These are phyloP conservation scores for Dendrobium officinale DNA, from an alignment of 106 monocot genomes.

Conservation along the genomic window DNA sequence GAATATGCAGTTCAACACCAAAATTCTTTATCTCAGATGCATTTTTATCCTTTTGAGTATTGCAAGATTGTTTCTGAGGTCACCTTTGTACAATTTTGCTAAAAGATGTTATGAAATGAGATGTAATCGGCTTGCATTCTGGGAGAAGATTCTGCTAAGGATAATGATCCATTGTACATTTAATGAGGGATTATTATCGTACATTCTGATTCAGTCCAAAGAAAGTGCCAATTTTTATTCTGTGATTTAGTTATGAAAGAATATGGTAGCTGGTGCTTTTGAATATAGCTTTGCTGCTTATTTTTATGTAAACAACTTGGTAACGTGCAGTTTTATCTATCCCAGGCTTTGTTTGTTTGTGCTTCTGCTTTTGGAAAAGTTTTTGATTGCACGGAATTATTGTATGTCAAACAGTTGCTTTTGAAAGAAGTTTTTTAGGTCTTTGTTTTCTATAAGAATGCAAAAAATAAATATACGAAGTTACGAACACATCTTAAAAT, in stretches of 20 bases:
- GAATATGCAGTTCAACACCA: constrained; percentile 8
- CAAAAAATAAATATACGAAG: neutral
- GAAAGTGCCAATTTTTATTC: neutral
- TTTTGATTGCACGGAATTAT: neutral
- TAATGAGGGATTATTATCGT: neutral
- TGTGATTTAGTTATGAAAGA: neutral
- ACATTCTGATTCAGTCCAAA: neutral
- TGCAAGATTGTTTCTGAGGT: neutral
- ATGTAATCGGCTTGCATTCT: constrained; percentile 2
- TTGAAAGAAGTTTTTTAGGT: neutral
- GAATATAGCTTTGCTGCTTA: neutral
- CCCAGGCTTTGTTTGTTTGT: neutral
- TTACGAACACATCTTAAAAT: neutral
- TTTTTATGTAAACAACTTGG: neutral
- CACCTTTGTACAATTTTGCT: neutral
- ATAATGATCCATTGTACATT: neutral
- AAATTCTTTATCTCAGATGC: neutral
- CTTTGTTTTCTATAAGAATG: neutral
- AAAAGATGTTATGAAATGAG: neutral
- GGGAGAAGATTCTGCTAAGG: neutral
- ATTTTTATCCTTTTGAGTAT: neutral
- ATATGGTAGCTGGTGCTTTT: neutral
- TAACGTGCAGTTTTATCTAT: neutral
- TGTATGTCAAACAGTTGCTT: neutral
- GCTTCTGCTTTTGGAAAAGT: neutral